These are phyloP conservation scores for Ustilago loliicola DNA, from an alignment of 1,284 basidiomycete genomes.

Conservation along the genomic window DNA sequence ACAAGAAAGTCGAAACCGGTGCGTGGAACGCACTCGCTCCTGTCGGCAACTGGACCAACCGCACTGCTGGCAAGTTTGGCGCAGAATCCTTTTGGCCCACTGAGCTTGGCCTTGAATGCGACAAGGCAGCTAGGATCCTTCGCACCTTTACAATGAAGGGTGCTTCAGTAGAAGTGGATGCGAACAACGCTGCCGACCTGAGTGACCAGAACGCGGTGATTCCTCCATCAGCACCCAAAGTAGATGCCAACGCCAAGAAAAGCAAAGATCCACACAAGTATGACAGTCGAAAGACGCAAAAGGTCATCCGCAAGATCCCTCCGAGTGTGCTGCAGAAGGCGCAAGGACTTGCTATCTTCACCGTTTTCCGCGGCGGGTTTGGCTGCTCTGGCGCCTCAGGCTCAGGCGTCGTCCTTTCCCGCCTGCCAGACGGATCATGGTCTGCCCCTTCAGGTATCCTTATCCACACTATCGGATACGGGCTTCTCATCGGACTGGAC, in stretches of 20 bases:
- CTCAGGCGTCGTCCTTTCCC: conserved; percentile 67
- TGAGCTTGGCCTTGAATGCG: conserved; percentile 56
- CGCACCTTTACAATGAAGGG: conserved; percentile 61
- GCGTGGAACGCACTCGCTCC: conserved; percentile 58
- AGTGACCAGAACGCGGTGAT: conserved; percentile 35
- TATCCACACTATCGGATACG: conserved; percentile 67
- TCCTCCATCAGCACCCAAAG: conserved; percentile 28
- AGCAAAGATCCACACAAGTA: conserved; percentile 58
- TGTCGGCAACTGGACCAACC: conserved; percentile 56
- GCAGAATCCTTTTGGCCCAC: conserved; percentile 68
- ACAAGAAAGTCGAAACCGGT: conserved; percentile 62
- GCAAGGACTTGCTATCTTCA: conserved; percentile 68
- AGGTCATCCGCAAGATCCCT: conserved; percentile 68
- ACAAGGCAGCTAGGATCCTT: conserved; percentile 67
- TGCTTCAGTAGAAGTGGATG: conserved; percentile 53
- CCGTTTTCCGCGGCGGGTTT: conserved; percentile 67
- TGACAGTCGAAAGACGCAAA: conserved; percentile 66
- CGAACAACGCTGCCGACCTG: conserved; percentile 38
- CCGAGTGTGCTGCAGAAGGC: conserved; percentile 55
- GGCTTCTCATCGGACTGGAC: conserved; percentile 69
- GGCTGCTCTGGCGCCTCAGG: conserved; percentile 60
- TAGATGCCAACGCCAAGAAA: conserved; percentile 47
- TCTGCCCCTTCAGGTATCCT: conserved; percentile 66
- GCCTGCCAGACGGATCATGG: conserved; percentile 68
- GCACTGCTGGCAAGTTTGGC: conserved; percentile 55